Evolutionary conservation across 2,329 filamentous ascomycete species (phyloP).

Genomic region (Macrophomina tecta): DNA sequence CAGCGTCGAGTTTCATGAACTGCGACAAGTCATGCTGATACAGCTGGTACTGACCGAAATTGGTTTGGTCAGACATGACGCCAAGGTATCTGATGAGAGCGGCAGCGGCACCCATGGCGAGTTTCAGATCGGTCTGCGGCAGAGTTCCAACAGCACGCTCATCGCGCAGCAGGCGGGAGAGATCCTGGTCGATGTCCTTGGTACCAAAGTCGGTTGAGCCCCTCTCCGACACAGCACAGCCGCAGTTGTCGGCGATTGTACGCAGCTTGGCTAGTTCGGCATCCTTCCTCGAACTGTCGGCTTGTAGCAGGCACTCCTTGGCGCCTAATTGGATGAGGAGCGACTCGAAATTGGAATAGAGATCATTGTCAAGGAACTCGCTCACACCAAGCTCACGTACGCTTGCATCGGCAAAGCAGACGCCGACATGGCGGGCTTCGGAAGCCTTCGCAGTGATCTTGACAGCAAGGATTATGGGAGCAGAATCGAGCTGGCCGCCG

Average conservation of each 20-base stretch:
- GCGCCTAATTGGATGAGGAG: constrained; percentile 95
- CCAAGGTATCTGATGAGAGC: constrained; percentile 94
- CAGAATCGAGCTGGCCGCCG: constrained; percentile 82
- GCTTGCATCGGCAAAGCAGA: constrained; percentile 97
- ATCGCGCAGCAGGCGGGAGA: constrained; percentile 85
- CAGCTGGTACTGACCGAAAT: constrained; percentile 95
- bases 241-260: constrained; percentile 90
- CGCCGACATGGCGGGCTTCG: constrained; percentile 85
- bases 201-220: constrained; percentile 78
- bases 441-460: constrained; percentile 88
- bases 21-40: constrained; percentile 97
- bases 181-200: constrained; percentile 94
- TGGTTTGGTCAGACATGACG: constrained; percentile 86
- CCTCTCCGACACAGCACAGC: constrained; percentile 85
- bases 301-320: constrained; percentile 87
- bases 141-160: constrained; percentile 78
- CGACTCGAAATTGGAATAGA: constrained; percentile 97
- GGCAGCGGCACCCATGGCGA: constrained; percentile 94
- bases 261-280: constrained; percentile 85
- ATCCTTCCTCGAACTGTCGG: constrained; percentile 81
- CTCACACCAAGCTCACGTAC: constrained; percentile 94
- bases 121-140: constrained; percentile 88
- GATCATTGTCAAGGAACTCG: constrained; percentile 98
- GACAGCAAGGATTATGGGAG: constrained; percentile 93
- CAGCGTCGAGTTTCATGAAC: constrained; percentile 97